Base-by-base conservation (phyloP, 192 early-diverging fungal genomes). In the Coemansia sp. region DNA sequence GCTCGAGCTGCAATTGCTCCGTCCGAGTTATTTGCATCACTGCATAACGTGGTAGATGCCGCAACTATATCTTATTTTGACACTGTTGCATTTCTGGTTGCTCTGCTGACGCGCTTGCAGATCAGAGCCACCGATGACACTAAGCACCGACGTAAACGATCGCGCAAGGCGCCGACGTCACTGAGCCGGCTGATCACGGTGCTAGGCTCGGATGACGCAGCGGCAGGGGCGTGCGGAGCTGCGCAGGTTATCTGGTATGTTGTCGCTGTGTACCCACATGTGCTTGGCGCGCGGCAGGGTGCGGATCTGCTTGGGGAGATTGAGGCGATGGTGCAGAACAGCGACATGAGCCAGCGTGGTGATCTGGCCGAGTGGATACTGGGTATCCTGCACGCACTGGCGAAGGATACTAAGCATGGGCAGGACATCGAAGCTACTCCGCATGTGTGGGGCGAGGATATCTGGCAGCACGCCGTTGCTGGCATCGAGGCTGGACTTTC, bases 231-330 rank as follows among this genome's bases (percentile, higher is more conserved):
- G 14, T 52, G 69, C 17, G 79, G 79, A n/a, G 58, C 79, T 5
- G 79, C 79, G 4, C 72, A 81, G 57, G 56, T 66, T 1, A 39
- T 81, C 21, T 81, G 79, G 79, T 81, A 68, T 37, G 38, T 69
- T 7, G 51, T 48, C 4, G 62, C 47, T 19, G 29, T 81, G 12
- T 81, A 81, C 35, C 14, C 64, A 0, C 47, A 66, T n/a, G 35
- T 43, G 5, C 49, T 81, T 10, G 63, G 65, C 12, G 11, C 24
- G 3, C 45, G 48, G 24, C 47, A 35, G 32, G 70, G 65, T 21
- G 47, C 45, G 21, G 68, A 81, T 25, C 48, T 70, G 17, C 60
- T 74, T 10, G 51, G 59, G 0, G 72, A 71, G 1, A 56, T 78
- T 5, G 9, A 24, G 11, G 12, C 56, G 2, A n/a, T 74, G 41